Base-by-base conservation (phyloP, 2,329 filamentous ascomycete species). In the Colletotrichum lindemuthianum region DNA sequence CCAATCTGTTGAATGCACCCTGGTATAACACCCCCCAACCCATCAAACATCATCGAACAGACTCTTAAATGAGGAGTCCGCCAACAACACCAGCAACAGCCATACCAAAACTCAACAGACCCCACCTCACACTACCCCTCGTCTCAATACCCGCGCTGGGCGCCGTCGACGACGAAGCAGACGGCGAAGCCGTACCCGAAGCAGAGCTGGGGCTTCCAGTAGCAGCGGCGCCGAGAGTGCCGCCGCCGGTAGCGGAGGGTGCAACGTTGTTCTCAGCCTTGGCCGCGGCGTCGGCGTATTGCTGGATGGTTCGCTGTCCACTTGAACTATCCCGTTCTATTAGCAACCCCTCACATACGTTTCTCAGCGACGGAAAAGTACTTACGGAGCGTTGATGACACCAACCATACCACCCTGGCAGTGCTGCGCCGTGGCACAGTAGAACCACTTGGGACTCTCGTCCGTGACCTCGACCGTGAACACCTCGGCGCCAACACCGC, bases 341-440 rank as follows among this genome's bases (percentile, higher is more conserved):
- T 36, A 47, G 61, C 32, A 24, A n/a, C 8, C 12, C 41, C 4
- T 12, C n/a, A n/a, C n/a, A n/a, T 39, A 2, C 4, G 41, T 12
- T 24, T 48, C 8, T 24, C 6, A 11, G 16, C n/a, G n/a, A 24
- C 16, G 2, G 37, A n/a, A 12, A 8, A 32, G 4, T 4, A 65
- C 65, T 15, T 37, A 60, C 65, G 63, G 59, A 6, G 67, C 33
- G 43, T 68, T 66, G 47, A 68, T 67, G 10, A 84, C 84, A 55
- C 84, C 84, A 51, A 86, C 83, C 84, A 88, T 88, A 49, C 86
- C 85, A n/a, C 70, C 74, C 69, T 88, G 84, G 71, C 87, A 90
- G 75, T 90, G 88, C 61, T 78, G 81, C 40, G 70, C 80, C 63
- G 88, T 84, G 13, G 84, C 84, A 72, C 87, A 90, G 79, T 88